Evolutionary conservation across 371 early-diverging fungal species (phyloP), one percentile per base, ranked within the genome.

Genomic region (Funneliformis caledonium): DNA sequence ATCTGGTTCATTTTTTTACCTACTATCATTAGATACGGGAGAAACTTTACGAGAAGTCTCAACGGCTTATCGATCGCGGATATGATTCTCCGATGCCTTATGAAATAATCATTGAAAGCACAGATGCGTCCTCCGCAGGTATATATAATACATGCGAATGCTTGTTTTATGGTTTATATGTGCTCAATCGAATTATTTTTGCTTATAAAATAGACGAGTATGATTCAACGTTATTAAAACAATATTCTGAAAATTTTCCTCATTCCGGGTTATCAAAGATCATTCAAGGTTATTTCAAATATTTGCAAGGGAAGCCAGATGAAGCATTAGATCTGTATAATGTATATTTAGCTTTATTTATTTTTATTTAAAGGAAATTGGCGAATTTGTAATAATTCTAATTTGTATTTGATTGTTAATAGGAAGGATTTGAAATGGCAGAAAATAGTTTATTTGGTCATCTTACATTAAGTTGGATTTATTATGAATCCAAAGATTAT

Each of bases 391-490:
- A 31, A 42, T 2, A 4, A 7, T 19, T 47, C 0, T 64, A 22
- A 47, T 43, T 75, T 14, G 59, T n/a, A 52, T 37, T 43, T 37
- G 5, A 62, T 62, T 26, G 22, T 22, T 33, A 19, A 42, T 83
- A 89, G 83, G 89, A 90, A 47, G 90, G 88, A 9, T 80, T 92
- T 43, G 90, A 89, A 9, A 37, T 83, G 26, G 82, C 82, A 8
- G 87, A 89, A 14, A 80, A 83, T 45, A 84, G 86, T 37, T 73
- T 89, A 4, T 91, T 88, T 73, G 91, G 89, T 3, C 87, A 90
- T 73, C 86, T 87, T 37, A 88, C 88, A 52, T 72, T 90, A 8
- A 84, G 87, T 48, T 90, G 88, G 89, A 85, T 90, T 45, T 89
- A 91, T 56, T 85, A 89, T 74, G 83, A 88, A 6, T 83, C 86